Base-by-base conservation (phyloP, 1,284 basidiomycete genomes). In the Ustilago esculenta region DNA sequence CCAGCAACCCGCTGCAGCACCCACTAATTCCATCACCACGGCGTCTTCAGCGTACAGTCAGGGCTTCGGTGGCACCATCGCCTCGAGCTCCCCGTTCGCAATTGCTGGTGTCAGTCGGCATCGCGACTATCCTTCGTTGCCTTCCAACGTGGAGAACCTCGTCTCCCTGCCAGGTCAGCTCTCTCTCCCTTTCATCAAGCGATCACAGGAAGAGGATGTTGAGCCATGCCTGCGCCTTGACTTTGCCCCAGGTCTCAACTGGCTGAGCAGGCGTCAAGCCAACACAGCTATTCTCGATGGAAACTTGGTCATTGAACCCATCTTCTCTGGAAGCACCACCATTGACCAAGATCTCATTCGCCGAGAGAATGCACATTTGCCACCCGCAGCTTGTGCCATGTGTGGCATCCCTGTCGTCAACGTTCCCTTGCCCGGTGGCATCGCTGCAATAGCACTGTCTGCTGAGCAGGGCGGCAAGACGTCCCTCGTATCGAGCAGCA, bases 211-310 rank as follows among this genome's bases (percentile, higher is more conserved):
- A 4, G 96, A 98, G 83, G 95, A 98, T 83, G 91, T 94, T 17
- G 96, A 98, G 71, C 92, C 95, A 0, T 92, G 93, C 0, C 85
- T 98, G 32, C 89, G 96, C 3, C 87, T 98, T 21, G 94, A 98
- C 79, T 84, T 92, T n/a, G 94, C 95, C 0, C 92, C 94, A 0
- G 92, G 93, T 12, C 85, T 98, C 24, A 94, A 92, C 75, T 98
- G 92, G 91, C 86, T 98, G 12, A 90, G 91, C 9, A 87, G 95
- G 18, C 88, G 94, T 25, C 89, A 89, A n/a, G 90, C 97, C 11
- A 86, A 90, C 6, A 84, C 88, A 8, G 94, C 95, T 2, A 90
- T 98, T 54, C 88, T 97, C 68, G 88, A 87, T 12, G 93, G 94
- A 2, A 91, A 93, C 75, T 86, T 98, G 10, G 88, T 88, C 14